phyloP scores from a whole-genome alignment of 805 yeast species.

The Wickerhamomyces bisporus region DNA sequence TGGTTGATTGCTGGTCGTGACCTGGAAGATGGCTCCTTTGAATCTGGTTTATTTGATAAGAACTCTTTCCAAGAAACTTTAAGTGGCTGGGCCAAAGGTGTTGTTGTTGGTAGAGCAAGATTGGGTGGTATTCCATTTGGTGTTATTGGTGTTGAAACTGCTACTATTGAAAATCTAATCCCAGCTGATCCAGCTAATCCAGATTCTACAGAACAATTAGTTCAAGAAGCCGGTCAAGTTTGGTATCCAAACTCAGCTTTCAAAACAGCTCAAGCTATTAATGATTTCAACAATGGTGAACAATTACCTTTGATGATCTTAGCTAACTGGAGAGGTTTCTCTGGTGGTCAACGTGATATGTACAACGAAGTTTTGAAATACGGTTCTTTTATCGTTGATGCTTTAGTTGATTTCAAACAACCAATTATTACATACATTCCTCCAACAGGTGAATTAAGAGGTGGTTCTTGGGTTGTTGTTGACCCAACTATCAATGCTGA shows the following conservation, averaged over 20 bases:
- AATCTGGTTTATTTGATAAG: constrained; percentile 86
- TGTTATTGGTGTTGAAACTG: constrained; percentile 93
- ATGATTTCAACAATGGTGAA: constrained; percentile 97
- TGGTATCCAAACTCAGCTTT: constrained; percentile 99
- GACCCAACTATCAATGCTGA: constrained; percentile 96
- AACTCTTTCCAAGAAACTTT: constrained; percentile 93
- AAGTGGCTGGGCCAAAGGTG: constrained; percentile 98
- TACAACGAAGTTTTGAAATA: constrained; percentile 95
- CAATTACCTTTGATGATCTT: constrained; percentile 94
- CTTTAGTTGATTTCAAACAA: constrained; percentile 91
- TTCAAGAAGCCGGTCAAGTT: constrained; percentile 98
- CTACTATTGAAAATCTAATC: constrained; percentile 78
- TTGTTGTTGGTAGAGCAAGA: constrained; percentile 97
- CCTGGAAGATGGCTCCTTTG: constrained; percentile 63
- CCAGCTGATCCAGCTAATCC: constrained; percentile 99
- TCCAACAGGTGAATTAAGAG: constrained; percentile 97
- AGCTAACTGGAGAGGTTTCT: constrained; percentile 99
- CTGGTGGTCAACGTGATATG: constrained; percentile 99
- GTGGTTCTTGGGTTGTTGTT: constrained; percentile 99
- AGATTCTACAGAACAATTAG: constrained; percentile 77
- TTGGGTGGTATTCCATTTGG: constrained; percentile 99
- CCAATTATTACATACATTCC: constrained; percentile 97
- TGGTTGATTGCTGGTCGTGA: constrained; percentile 88
- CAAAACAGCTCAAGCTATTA: constrained; percentile 98
- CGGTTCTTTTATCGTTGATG: constrained; percentile 96